Evolutionary conservation across 441 rosid genomes (phyloP).

Genomic region (Euphorbia corollata): DNA sequence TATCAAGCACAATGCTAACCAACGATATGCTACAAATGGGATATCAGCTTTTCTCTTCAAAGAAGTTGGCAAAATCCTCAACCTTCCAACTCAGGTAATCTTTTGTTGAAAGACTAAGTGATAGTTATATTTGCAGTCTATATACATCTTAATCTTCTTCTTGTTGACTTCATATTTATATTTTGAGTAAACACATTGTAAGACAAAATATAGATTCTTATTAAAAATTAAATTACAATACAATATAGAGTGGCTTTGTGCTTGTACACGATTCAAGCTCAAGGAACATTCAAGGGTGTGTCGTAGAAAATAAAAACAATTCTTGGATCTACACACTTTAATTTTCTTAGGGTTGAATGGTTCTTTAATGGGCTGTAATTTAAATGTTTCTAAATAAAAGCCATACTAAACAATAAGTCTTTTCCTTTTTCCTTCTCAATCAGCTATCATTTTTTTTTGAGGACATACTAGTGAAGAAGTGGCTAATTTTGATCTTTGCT

Average conservation of each 20-base stretch:
- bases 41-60: constrained; percentile 82
- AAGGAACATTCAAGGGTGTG: constrained; percentile 2
- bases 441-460: not conserved
- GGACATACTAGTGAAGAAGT: constrained; percentile 4
- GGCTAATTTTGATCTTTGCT: constrained; percentile 1
- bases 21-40: constrained; percentile 89
- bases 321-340: too few species aligned
- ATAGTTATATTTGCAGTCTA: not conserved
- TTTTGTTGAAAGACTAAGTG: not conserved
- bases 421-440: not conserved
- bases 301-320: not conserved
- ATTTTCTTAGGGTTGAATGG: not conserved
- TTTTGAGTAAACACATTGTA: not conserved
- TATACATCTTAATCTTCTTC: not conserved
- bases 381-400: constrained; percentile 6
- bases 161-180: not conserved
- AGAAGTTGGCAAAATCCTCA: constrained; percentile 72
- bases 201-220: not conserved
- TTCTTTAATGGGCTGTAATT: not conserved
- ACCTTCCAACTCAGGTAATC: constrained; percentile 82
- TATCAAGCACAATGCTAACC: constrained; percentile 91
- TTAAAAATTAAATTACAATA: not conserved
- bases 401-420: not conserved
- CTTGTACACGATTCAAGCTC: not conserved
- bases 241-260: constrained; percentile 1